phyloP scores from a whole-genome alignment of 2,329 filamentous ascomycete species.

The Trichoderma koningiopsis region DNA sequence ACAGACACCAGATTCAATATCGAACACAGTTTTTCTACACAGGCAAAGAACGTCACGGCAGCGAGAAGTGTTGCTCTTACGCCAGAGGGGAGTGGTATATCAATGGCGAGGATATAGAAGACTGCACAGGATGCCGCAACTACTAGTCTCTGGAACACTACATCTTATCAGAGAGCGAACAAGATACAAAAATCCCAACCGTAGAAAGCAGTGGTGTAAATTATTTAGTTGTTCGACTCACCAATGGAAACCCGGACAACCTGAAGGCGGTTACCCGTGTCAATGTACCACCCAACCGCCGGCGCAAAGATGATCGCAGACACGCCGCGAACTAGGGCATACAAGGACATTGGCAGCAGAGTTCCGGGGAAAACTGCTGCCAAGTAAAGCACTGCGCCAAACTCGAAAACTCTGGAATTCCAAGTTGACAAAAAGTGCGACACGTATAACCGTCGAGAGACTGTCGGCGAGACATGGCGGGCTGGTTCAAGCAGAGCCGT shows the following conservation, averaged over 20 bases:
- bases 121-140: slow-evolving; percentile 52
- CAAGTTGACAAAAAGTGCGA: slow-evolving; percentile 65
- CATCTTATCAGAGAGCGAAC: neutral
- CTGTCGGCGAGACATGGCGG: neutral
- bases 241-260: slow-evolving; percentile 55
- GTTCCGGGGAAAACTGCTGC: slow-evolving; percentile 59
- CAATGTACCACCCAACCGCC: slow-evolving; percentile 60
- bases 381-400: slow-evolving; percentile 61
- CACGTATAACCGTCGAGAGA: slow-evolving; percentile 49
- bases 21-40: slow-evolving; percentile 67
- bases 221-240: slow-evolving; percentile 25
- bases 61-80: slow-evolving; percentile 2
- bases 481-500: neutral
- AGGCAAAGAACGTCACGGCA: slow-evolving; percentile 52
- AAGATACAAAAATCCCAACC: neutral
- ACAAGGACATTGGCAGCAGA: slow-evolving; percentile 67
- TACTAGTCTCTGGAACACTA: slow-evolving; percentile 44
- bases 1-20: slow-evolving; percentile 68
- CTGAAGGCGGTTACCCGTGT: slow-evolving; percentile 53
- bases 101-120: slow-evolving; percentile 40
- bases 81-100: neutral
- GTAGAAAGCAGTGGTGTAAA: neutral
- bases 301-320: slow-evolving; percentile 62
- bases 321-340: slow-evolving; percentile 62
- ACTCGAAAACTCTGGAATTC: slow-evolving; percentile 67